Conservation (phyloP, 2,329 filamentous ascomycete species). For the Tolypocladium paradoxum region DNA sequence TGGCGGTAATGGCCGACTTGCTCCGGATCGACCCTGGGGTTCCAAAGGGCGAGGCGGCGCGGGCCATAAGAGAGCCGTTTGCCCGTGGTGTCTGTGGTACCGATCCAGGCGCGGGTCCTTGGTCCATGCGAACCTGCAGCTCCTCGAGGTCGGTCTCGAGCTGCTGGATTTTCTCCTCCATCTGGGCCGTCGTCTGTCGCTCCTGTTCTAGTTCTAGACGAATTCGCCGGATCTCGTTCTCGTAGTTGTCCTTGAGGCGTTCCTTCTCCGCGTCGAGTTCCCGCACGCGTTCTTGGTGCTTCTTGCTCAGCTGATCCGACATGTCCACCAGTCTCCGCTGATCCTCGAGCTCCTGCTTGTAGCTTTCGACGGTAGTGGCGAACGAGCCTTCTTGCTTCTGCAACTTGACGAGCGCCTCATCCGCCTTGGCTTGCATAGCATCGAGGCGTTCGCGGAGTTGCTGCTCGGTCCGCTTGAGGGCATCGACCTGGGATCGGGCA, state of each 20-base stretch:
- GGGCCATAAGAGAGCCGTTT: conserved; percentile 43
- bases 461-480: conserved; percentile 68
- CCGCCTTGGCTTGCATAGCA: conserved; percentile 75
- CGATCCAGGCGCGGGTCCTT: conserved; percentile 32
- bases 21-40: conserved; percentile 47
- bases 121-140: conserved; percentile 37
- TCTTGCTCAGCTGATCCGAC: conserved; percentile 65
- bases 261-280: conserved; percentile 57
- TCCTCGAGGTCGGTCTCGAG: conserved; percentile 45
- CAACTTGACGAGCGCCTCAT: conserved; percentile 70
- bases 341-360: conserved; percentile 76
- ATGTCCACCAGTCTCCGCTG: conserved; percentile 72
- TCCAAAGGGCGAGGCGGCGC: conserved; percentile 49
- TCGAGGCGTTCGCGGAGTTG: conserved; percentile 71
- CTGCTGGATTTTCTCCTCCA: conserved; percentile 37
- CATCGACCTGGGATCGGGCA: conserved; percentile 62
- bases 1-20: conserved; percentile 47
- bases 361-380: conserved; percentile 72
- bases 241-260: conserved; percentile 51
- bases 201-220: conserved; percentile 47
- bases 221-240: conserved; percentile 45
- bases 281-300: conserved; percentile 57
- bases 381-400: conserved; percentile 79
- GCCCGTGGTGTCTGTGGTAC: conserved; percentile 49
- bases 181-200: conserved; percentile 31